Percentiles rank a stretch among this genome's conserved stretches.
Evolutionary conservation across 2,329 filamentous ascomycete genomes (phyloP).

Genomic region (Colletotrichum agaves): DNA sequence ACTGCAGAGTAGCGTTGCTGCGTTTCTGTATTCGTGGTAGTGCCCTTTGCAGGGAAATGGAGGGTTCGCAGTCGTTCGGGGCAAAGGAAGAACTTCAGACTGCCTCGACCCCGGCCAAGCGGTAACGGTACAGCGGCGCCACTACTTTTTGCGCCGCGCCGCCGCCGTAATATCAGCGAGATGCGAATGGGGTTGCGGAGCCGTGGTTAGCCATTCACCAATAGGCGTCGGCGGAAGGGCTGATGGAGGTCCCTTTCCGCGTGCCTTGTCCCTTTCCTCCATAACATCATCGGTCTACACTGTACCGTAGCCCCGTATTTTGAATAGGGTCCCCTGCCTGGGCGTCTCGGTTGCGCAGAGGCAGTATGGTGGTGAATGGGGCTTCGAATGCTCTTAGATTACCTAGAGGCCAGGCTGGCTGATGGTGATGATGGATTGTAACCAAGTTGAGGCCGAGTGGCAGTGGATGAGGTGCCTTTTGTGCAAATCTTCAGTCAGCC

Average conservation of each 20-base stretch:
- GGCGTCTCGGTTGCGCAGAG: background rate
- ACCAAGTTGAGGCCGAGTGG: background rate
- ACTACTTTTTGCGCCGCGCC: background rate
- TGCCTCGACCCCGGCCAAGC: conserved; percentile 35
- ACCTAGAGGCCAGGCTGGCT: background rate
- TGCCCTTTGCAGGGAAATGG: conserved; percentile 24
- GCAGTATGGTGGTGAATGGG: background rate
- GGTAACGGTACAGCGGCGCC: conserved; percentile 22
- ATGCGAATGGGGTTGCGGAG: conserved; percentile 29
- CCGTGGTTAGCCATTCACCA: conserved; percentile 15
- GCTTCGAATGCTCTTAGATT: background rate
- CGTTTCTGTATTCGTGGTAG: conserved; percentile 3
- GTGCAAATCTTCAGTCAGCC: conserved; percentile 7
- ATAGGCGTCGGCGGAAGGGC: conserved; percentile 8
- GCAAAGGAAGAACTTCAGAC: conserved; percentile 34
- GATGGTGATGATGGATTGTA: background rate
- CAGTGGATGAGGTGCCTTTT: conserved; percentile 10
- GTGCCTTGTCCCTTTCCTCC: conserved; percentile 34
- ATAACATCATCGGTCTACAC: conserved; percentile 33
- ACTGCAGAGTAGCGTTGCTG: conserved; percentile 4
- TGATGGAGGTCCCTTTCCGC: conserved; percentile 27
- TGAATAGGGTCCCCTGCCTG: conserved; percentile 13
- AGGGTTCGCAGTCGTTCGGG: conserved; percentile 35
- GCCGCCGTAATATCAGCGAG: conserved; percentile 19
- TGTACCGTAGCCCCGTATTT: conserved; percentile 29